These are phyloP conservation scores for Macrolepiota albuminosa DNA, from an alignment of 768 basidiomycete species.

Conservation along the genomic window DNA sequence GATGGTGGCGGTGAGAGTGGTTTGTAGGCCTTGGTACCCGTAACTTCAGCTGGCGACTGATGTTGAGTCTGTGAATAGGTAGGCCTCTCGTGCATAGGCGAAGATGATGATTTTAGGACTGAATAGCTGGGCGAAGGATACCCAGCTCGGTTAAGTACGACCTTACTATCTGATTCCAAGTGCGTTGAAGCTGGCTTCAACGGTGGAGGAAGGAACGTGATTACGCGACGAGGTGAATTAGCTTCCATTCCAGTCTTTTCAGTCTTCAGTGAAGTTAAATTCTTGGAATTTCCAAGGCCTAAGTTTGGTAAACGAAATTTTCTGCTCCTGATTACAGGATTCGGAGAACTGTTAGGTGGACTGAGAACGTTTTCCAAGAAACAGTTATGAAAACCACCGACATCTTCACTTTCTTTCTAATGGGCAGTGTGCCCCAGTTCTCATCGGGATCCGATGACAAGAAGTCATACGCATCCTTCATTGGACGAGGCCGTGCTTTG, in stretches of 20 bases:
- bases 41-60: too few species aligned
- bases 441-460: conserved; percentile 26
- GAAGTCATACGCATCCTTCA: conserved; percentile 25
- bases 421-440: conserved; percentile 33
- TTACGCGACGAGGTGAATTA: conserved; percentile 19
- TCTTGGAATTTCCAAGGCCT: not conserved
- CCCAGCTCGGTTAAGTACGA: not conserved
- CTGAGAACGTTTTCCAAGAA: not conserved
- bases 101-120: not conserved
- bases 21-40: not conserved
- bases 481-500: not conserved
- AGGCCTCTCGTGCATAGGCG: not conserved
- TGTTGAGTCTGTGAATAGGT: too few species aligned
- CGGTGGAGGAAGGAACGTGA: conserved; percentile 23
- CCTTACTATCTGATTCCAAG: not conserved
- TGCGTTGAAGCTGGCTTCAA: not conserved
- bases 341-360: not conserved
- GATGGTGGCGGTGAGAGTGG: conserved; percentile 13
- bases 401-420: conserved; percentile 24
- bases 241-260: conserved; percentile 19
- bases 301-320: conserved; percentile 14
- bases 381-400: conserved; percentile 9
- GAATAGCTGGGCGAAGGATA: conserved; percentile 17
- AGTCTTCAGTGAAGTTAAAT: not conserved
- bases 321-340: conserved; percentile 1